Evolutionary conservation across 2,329 filamentous ascomycete species (phyloP).

Genomic region (Penicillium sp.): DNA sequence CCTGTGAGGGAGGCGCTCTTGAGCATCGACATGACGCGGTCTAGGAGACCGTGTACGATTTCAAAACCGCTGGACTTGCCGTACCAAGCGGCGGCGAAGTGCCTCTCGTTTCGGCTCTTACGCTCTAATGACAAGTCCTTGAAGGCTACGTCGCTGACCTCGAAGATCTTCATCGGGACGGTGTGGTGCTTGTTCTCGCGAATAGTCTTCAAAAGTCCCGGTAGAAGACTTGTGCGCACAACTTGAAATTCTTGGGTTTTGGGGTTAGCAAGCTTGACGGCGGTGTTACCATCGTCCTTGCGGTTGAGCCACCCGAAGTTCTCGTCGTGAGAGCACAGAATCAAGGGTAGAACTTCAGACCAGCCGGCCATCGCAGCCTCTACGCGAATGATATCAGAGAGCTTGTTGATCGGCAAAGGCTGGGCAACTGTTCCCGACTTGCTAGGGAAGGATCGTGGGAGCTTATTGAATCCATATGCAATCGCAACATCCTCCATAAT

Average conservation of each 20-base stretch:
- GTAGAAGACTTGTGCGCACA: constrained; percentile 82
- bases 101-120: constrained; percentile 87
- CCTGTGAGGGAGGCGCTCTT: constrained; percentile 77
- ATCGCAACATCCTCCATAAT: constrained; percentile 99
- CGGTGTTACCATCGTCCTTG: constrained; percentile 81
- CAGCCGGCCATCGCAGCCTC: constrained; percentile 95
- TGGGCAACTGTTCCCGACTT: constrained; percentile 86
- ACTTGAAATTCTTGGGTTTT: constrained; percentile 95
- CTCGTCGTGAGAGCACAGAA: constrained; percentile 96
- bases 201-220: constrained; percentile 90
- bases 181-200: constrained; percentile 89
- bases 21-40: constrained; percentile 91
- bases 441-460: constrained; percentile 84
- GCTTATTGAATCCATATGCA: constrained; percentile 95
- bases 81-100: constrained; percentile 95
- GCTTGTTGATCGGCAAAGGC: constrained; percentile 90
- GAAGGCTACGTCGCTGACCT: constrained; percentile 88
- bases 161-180: constrained; percentile 90
- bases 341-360: constrained; percentile 94
- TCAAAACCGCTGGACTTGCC: constrained; percentile 95
- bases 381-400: constrained; percentile 84
- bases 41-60: constrained; percentile 89
- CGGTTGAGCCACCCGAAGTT: constrained; percentile 96
- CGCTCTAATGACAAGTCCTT: constrained; percentile 83
- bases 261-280: constrained; percentile 85